These are phyloP conservation scores for Claviceps digitariae DNA, from an alignment of 2,329 filamentous ascomycete genomes.

Conservation along the genomic window DNA sequence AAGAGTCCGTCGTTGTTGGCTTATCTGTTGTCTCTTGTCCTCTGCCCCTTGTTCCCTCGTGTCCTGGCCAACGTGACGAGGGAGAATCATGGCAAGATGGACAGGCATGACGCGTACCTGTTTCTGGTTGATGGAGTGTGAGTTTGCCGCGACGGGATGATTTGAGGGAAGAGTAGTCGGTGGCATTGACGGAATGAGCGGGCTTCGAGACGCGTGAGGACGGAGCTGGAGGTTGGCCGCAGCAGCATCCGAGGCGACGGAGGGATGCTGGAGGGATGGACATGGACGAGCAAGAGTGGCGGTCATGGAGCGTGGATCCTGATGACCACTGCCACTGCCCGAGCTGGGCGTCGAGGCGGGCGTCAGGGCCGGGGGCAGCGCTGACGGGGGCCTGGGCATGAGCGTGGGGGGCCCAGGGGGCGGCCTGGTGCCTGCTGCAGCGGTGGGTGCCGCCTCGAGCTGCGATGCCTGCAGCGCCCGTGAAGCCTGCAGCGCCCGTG, in stretches of 20 bases:
- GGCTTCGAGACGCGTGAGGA: not conserved
- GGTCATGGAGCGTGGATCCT: not conserved
- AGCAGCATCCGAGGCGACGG: not conserved
- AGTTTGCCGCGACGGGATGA: not conserved
- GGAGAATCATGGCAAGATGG: not conserved
- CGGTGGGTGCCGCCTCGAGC: not conserved
- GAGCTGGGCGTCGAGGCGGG: not conserved
- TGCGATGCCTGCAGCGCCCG: not conserved
- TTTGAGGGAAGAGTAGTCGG: not conserved
- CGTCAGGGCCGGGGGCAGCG: not conserved
- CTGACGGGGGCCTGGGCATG: not conserved
- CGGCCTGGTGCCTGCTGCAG: not conserved
- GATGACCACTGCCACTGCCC: not conserved
- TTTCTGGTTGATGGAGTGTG: slow-evolving; percentile 4
- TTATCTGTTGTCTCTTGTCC: not conserved
- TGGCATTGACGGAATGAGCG: slow-evolving; percentile 3
- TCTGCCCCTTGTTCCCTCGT: not conserved
- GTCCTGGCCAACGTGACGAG: not conserved
- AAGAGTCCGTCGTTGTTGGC: too few relatives aligned
- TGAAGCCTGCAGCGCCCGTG: not conserved
- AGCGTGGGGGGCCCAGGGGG: not conserved
- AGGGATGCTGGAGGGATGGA: not conserved
- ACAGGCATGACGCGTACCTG: slow-evolving; percentile 4
- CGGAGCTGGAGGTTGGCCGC: not conserved
- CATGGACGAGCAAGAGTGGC: not conserved